Evolutionary conservation across 2,329 filamentous ascomycete species (phyloP).

Genomic region (Penicillium sp.): DNA sequence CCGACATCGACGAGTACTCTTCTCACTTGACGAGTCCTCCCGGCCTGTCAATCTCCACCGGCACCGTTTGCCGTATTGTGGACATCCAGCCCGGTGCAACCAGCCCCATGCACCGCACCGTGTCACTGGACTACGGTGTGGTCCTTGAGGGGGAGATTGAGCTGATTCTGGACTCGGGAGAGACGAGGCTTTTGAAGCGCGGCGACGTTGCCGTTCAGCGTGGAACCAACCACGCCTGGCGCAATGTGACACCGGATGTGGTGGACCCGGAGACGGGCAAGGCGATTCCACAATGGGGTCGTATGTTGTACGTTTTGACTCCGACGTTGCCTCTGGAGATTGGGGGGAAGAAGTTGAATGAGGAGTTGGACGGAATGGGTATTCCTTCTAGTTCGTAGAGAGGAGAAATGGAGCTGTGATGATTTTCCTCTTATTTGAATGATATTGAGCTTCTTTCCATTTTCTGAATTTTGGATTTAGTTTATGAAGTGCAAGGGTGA

Average conservation of each 20-base stretch:
- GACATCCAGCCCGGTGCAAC: constrained; percentile 4
- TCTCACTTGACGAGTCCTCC: constrained; percentile 41
- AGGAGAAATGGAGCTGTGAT: not conserved
- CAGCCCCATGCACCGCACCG: constrained; percentile 12
- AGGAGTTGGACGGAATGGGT: constrained; percentile 27
- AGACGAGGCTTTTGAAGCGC: constrained; percentile 39
- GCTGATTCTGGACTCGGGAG: constrained; percentile 44
- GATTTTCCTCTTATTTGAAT: too few species aligned
- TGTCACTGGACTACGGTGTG: constrained; percentile 10
- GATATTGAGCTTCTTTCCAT: too few species aligned
- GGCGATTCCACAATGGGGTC: constrained; percentile 18
- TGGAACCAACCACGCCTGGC: constrained; percentile 35
- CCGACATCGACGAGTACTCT: constrained; percentile 45
- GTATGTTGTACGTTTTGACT: constrained; percentile 26
- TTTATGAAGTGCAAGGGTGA: too few species aligned
- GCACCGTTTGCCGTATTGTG: constrained; percentile 12
- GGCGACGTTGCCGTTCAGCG: constrained; percentile 52
- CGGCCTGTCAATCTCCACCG: constrained; percentile 37
- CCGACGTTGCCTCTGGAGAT: constrained; percentile 22
- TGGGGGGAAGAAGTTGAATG: constrained; percentile 17
- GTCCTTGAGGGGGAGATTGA: constrained; percentile 11
- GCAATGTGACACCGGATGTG: constrained; percentile 26
- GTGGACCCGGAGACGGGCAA: constrained; percentile 5
- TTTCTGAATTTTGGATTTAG: too few species aligned
- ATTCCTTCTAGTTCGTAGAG: constrained; percentile 17